These are phyloP conservation scores for carrot (Daucus carota) DNA, from an alignment of 129 eudicot genomes.

Conservation along the genomic window DH1_v3.0 NC_030387.2:11189501-11190000, in stretches of 20 bases:
- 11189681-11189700: too few species aligned
- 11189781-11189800: background rate
- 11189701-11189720: background rate
- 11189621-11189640: slow-evolving; percentile 2
- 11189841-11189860: too few species aligned
- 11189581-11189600: slow-evolving; percentile 40
- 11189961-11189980: slow-evolving; percentile 36
- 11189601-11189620: slow-evolving; percentile 83
- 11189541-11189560: slow-evolving; percentile 73
- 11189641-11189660: background rate
- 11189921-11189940: slow-evolving; percentile 56
- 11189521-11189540: slow-evolving; percentile 65
- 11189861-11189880: background rate
- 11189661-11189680: background rate
- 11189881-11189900: slow-evolving; percentile 26
- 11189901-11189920: slow-evolving; percentile 80
- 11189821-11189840: background rate
- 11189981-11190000: slow-evolving; percentile 23
- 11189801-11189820: background rate
- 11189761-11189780: background rate
- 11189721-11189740: background rate
- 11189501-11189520: slow-evolving; percentile 55
- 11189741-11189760: background rate
- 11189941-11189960: slow-evolving; percentile 53
- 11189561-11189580: slow-evolving; percentile 70